Evolutionary conservation across 1,284 basidiomycete species (phyloP).

Genomic region (Chalciporus sp.): DNA sequence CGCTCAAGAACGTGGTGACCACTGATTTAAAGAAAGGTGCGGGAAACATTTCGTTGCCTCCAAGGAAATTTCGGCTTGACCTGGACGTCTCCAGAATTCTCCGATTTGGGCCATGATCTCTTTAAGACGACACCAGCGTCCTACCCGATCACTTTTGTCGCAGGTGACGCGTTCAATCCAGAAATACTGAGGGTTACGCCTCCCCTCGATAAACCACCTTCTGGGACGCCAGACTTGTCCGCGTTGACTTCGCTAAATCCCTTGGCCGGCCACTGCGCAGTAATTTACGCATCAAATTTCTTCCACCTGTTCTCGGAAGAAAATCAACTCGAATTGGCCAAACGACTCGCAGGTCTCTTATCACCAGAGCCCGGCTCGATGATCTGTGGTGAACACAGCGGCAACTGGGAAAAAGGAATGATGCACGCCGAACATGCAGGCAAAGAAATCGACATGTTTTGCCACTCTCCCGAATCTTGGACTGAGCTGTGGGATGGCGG

Average conservation of each 20-base stretch:
- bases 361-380: conserved; percentile 26
- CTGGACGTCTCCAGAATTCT: conserved; percentile 27
- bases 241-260: conserved; percentile 36
- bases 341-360: conserved; percentile 35
- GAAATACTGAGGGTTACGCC: conserved; percentile 23
- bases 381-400: conserved; percentile 17
- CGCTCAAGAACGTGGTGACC: neutral
- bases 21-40: conserved; percentile 4
- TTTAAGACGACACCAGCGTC: conserved; percentile 35
- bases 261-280: conserved; percentile 33
- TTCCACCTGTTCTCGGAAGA: conserved; percentile 43
- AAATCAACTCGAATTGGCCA: conserved; percentile 34
- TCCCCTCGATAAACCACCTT: conserved; percentile 12
- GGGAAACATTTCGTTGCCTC: neutral
- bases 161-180: conserved; percentile 38
- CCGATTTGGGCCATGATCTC: conserved; percentile 37
- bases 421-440: neutral
- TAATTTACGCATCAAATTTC: conserved; percentile 35
- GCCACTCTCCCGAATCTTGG: conserved; percentile 37
- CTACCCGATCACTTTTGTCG: conserved; percentile 38
- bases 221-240: conserved; percentile 23
- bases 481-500: conserved; percentile 32
- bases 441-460: conserved; percentile 16
- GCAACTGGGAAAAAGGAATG: neutral
- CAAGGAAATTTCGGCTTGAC: neutral